Percentiles rank a stretch among this genome's conserved stretches.
Evolutionary conservation across 2,329 filamentous ascomycete species (phyloP).

Genomic region (Pseudopyrenochaeta lycopersici): DNA sequence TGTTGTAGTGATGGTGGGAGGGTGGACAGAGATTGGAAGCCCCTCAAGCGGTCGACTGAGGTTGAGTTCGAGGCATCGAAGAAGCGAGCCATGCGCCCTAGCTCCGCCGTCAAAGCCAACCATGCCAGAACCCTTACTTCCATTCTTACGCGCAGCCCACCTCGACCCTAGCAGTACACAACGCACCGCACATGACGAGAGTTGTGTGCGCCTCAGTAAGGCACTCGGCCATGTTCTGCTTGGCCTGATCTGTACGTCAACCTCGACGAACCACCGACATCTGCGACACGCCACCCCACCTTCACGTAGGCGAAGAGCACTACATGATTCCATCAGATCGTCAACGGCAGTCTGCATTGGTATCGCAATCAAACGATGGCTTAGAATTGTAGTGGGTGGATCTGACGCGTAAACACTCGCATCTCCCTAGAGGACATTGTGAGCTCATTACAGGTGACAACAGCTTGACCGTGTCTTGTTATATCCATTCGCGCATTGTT

Average conservation of each 20-base stretch:
- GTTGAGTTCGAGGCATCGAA: conserved; percentile 30
- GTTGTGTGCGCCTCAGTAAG: not conserved
- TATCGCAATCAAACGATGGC: too few relatives aligned
- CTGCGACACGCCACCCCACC: conserved; percentile 14
- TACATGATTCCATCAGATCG: not conserved
- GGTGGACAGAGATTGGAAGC: conserved; percentile 21
- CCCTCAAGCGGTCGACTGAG: conserved; percentile 37
- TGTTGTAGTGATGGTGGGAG: conserved; percentile 40
- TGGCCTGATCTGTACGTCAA: conserved; percentile 9
- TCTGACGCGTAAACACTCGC: too few relatives aligned
- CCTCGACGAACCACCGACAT: conserved; percentile 9
- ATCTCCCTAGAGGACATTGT: too few relatives aligned
- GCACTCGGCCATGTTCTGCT: not conserved
- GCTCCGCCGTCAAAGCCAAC: conserved; percentile 19
- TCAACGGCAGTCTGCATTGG: too few relatives aligned
- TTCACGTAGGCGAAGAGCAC: conserved; percentile 14
- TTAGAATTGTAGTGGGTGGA: too few relatives aligned
- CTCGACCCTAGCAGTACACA: not conserved
- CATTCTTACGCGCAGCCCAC: not conserved
- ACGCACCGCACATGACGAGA: not conserved
- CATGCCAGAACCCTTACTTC: conserved; percentile 12
- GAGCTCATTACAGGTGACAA: too few relatives aligned
- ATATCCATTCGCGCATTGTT: too few relatives aligned
- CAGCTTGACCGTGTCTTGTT: too few relatives aligned
- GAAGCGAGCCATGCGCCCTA: conserved; percentile 22